These are phyloP conservation scores for Gossypium mustelinum DNA, from an alignment of 345 rosid genomes.

Conservation along the genomic window DNA sequence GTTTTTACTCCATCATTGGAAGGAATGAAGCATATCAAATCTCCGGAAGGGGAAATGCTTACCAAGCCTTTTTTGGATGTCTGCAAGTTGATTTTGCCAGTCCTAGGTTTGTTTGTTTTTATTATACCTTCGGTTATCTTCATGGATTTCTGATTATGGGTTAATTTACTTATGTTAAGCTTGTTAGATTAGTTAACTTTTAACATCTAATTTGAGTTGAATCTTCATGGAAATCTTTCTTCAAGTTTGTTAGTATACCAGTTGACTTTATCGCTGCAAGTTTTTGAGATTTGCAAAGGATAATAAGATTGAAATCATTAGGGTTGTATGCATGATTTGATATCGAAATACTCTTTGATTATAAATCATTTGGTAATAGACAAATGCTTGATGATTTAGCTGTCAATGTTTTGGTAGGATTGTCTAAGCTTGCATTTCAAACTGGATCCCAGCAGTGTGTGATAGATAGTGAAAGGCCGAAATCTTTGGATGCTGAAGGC, in stretches of 20 bases:
- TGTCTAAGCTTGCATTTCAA: conserved; percentile 2
- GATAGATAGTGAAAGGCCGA: neutral
- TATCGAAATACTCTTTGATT: neutral
- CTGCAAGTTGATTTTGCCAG: conserved; percentile 16
- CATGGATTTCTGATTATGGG: neutral
- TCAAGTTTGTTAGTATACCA: neutral
- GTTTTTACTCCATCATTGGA: conserved; percentile 77
- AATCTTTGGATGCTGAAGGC: neutral
- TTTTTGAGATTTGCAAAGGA: neutral
- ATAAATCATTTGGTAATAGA: neutral
- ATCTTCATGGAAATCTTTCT: conserved; percentile 3
- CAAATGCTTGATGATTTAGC: neutral
- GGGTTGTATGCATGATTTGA: neutral
- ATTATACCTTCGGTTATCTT: neutral
- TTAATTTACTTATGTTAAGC: neutral
- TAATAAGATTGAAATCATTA: neutral
- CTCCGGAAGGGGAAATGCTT: conserved; percentile 70
- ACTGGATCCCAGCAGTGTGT: neutral
- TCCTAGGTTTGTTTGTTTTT: conserved; percentile 8
- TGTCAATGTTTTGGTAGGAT: neutral
- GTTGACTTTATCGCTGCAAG: neutral
- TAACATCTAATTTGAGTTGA: conserved; percentile 1
- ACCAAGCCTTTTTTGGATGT: conserved; percentile 7
- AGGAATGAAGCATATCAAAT: conserved; percentile 79
- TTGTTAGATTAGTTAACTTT: neutral